Evolutionary conservation across 441 rosid species (phyloP).

Genomic region (Brassica hybrid): DNA sequence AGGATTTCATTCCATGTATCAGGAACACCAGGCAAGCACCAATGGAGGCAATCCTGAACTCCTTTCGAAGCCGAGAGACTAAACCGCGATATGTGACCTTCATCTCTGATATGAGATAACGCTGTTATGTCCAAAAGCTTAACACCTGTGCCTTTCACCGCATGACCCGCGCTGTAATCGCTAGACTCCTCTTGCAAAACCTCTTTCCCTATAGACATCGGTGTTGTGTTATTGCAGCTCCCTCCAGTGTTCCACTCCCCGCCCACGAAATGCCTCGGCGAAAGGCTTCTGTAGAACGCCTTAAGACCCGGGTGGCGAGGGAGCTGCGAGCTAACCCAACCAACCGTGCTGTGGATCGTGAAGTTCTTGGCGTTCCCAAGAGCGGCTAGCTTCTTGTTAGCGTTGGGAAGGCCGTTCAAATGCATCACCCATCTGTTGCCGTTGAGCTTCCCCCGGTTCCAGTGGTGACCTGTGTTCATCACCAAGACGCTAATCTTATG

Average conservation of each 20-base stretch:
- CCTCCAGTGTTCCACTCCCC: slow-evolving; percentile 99
- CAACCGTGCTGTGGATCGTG: slow-evolving; percentile 78
- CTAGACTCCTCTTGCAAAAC: slow-evolving; percentile 73
- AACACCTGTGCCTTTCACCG: slow-evolving; percentile 76
- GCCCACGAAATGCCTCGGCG: slow-evolving; percentile 86
- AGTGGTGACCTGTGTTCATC: slow-evolving; percentile 91
- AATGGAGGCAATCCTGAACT: slow-evolving; percentile 85
- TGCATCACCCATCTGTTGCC: slow-evolving; percentile 87
- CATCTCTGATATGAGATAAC: slow-evolving; percentile 79
- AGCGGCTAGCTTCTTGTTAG: slow-evolving; percentile 60
- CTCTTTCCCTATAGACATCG: slow-evolving; percentile 84
- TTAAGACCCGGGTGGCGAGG: slow-evolving; percentile 60
- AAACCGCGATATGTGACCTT: slow-evolving; percentile 85
- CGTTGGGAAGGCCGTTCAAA: slow-evolving; percentile 66
- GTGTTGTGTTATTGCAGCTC: slow-evolving; percentile 82
- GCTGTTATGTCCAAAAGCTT: slow-evolving; percentile 83
- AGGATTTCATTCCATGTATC: slow-evolving; percentile 95
- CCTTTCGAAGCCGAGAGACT: slow-evolving; percentile 65
- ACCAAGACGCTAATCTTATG: slow-evolving; percentile 67
- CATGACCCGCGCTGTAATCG: slow-evolving; percentile 63
- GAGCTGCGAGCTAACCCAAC: slow-evolving; percentile 80
- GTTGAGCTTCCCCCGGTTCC: slow-evolving; percentile 86
- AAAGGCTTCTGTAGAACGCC: slow-evolving; percentile 87
- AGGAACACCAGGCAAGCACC: slow-evolving; percentile 98
- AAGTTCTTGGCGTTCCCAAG: slow-evolving; percentile 84